These are phyloP conservation scores for Penicillium sp. DNA, from an alignment of 2,329 filamentous ascomycete genomes.

Conservation along the genomic window DNA sequence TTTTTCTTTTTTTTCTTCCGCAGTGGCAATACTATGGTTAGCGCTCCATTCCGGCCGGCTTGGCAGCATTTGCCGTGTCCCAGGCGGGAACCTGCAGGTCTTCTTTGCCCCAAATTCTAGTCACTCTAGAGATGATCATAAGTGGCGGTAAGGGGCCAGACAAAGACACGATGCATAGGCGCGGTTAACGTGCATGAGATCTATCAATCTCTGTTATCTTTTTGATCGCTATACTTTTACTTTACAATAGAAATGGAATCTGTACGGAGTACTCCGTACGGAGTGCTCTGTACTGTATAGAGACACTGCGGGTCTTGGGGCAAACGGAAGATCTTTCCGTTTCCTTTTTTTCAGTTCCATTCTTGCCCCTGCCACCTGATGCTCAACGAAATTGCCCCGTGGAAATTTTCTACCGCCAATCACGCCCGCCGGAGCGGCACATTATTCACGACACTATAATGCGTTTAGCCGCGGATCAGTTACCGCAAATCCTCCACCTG, in stretches of 20 bases:
- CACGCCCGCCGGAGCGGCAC: neutral
- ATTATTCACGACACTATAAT: slow-evolving; percentile 12
- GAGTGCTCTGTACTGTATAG: neutral
- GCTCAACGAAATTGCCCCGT: slow-evolving; percentile 26
- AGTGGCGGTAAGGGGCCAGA: slow-evolving; percentile 19
- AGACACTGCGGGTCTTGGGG: neutral
- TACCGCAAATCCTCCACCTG: neutral
- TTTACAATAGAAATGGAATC: neutral
- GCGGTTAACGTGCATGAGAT: slow-evolving; percentile 22
- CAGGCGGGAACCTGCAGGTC: slow-evolving; percentile 9
- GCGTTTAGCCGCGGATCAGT: slow-evolving; percentile 8
- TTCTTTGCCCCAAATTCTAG: slow-evolving; percentile 1
- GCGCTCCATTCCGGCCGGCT: slow-evolving; percentile 14
- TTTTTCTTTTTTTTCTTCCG: slow-evolving; percentile 10
- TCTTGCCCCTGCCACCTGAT: slow-evolving; percentile 1
- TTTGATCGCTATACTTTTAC: no score
- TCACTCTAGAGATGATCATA: neutral
- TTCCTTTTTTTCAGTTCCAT: slow-evolving; percentile 5
- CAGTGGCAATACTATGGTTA: slow-evolving; percentile 22
- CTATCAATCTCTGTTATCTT: slow-evolving; percentile 11
- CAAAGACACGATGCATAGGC: slow-evolving; percentile 9
- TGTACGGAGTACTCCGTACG: neutral
- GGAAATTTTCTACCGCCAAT: slow-evolving; percentile 23
- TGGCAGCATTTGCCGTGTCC: neutral
- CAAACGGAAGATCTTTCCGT: slow-evolving; percentile 8